Evolutionary conservation across 768 basidiomycete species (phyloP).

Genomic region (Mycena floridula): DNA sequence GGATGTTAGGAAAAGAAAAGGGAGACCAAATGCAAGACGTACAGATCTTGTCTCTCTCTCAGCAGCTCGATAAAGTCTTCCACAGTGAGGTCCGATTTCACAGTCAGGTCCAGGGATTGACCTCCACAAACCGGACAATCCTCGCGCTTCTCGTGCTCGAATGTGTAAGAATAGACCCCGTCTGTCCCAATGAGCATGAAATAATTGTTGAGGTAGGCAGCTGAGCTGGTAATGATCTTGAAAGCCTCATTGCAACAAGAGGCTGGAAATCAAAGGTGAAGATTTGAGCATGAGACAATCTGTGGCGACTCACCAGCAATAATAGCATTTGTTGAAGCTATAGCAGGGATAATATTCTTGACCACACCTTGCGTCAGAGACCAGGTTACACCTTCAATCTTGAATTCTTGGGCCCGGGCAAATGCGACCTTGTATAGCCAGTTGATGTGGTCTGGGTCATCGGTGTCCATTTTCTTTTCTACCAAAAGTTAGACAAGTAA

Average conservation of each 20-base stretch:
- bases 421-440: conserved; percentile 86
- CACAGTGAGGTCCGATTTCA: conserved; percentile 71
- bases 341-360: conserved; percentile 99
- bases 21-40: conserved; percentile 21
- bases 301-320: conserved; percentile 65
- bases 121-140: conserved; percentile 99
- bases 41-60: conserved; percentile 88
- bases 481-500: conserved; percentile 5
- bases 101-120: conserved; percentile 68
- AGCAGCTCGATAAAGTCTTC: conserved; percentile 86
- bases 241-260: conserved; percentile 99
- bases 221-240: conserved; percentile 95
- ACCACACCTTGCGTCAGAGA: conserved; percentile 96
- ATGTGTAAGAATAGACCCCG: conserved; percentile 94
- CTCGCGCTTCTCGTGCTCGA: conserved; percentile 85
- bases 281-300: not conserved
- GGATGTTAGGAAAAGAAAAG: conserved; percentile 3
- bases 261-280: conserved; percentile 37
- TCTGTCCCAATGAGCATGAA: conserved; percentile 99
- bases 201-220: conserved; percentile 93
- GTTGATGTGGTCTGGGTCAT: conserved; percentile 92
- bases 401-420: conserved; percentile 86
- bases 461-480: conserved; percentile 97
- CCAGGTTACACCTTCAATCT: conserved; percentile 98
- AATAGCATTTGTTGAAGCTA: conserved; percentile 97